Base-by-base conservation (phyloP, 495 filamentous ascomycete genomes). In the Neurospora sp. region DNA sequence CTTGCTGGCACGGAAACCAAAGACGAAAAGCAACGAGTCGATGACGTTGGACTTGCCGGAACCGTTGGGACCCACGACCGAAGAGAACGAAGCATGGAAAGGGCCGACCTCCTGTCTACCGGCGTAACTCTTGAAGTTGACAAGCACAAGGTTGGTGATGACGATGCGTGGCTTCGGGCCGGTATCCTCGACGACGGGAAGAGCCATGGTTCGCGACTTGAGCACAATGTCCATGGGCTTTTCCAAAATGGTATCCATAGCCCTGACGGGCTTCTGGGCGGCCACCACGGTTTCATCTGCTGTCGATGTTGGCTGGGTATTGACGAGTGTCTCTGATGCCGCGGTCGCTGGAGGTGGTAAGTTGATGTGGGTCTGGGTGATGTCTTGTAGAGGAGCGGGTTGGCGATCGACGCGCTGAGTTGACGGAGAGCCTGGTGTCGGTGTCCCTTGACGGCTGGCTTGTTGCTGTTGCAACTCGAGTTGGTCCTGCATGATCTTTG, bases 31-130 rank as follows among this genome's bases (percentile, higher is more conserved):
- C 44, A 99, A 84, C 9, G 96, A 97, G 82, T 99, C 96, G 80
- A 99, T 99, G 69, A 99, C 96, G 78, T 99, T 99, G 6, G 96
- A 98, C 81, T 99, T 99, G 62, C 96, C 96, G 23, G 96, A 98
- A 73, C 96, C 96, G 80, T 99, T 99, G 9, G 96, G 96, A 4
- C 96, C 96, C 48, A 99, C 96, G 16, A 99, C 96, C 0, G 96
- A 98, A n/a, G 96, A 97, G 81, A 99, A 99, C 0, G 96, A 99
- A 18, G 92, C 86, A 83, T 99, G 96, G 80, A 99, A 99, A 0
- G 96, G 96, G 6, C 96, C 96, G 73, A 99, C 96, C 83, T 97
- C 90, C 80, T 98, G 96, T 76, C 91, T 86, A 16, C 96, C 96
- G 62, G 96, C 96, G 81, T 99, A 99, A 80, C 94, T 97, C 86